phyloP scores from a whole-genome alignment of 2,329 filamentous ascomycete species.

The Rosellinia necatrix region DNA sequence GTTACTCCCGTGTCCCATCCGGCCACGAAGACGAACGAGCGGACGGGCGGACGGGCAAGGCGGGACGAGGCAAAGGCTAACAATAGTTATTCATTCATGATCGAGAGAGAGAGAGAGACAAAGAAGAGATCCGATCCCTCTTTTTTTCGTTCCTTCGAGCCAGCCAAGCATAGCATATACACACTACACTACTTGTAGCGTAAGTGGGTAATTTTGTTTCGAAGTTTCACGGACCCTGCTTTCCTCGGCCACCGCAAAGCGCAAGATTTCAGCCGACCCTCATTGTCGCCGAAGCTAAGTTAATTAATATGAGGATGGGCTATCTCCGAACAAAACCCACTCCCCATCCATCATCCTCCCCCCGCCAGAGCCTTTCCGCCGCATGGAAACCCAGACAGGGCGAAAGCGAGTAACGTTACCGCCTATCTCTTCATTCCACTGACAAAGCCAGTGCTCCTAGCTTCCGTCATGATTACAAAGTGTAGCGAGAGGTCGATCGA shows the following conservation, averaged over 20 bases:
- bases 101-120: background rate
- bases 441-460: background rate
- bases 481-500: background rate
- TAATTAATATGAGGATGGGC: constrained; percentile 23
- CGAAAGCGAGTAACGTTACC: constrained; percentile 25
- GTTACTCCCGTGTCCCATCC: background rate
- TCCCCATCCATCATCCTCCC: background rate
- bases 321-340: constrained; percentile 15
- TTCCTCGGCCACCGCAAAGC: constrained; percentile 4
- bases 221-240: constrained; percentile 1
- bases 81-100: too few relatives aligned
- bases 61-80: background rate
- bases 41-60: background rate
- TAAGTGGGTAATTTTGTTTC: constrained; percentile 14
- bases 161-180: too few relatives aligned
- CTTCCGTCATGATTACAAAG: constrained; percentile 3
- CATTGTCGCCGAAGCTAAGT: constrained; percentile 12
- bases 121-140: too few relatives aligned
- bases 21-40: background rate
- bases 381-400: constrained; percentile 3
- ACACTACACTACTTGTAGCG: too few relatives aligned
- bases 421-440: background rate
- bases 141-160: too few relatives aligned
- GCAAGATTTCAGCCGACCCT: background rate
- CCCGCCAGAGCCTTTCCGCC: background rate